Base-by-base conservation (phyloP, 192 early-diverging fungal species). In the Pilobolus umbonatus region DNA sequence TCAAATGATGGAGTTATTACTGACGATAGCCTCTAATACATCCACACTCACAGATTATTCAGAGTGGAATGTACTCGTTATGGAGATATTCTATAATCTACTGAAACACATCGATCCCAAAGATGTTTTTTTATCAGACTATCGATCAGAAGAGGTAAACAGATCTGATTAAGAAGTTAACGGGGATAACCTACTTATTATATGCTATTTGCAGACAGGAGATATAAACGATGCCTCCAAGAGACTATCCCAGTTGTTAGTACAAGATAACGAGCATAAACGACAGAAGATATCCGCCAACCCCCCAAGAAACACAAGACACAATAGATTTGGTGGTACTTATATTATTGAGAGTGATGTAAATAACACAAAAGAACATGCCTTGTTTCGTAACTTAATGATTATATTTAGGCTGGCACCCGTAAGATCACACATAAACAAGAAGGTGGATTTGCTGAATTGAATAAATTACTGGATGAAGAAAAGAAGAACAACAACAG, bases 281-380 rank as follows among this genome's bases (percentile, higher is more conserved):
- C 54, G 61, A 36, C 30, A 52, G 3, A 59, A 38, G 45, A 46
- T 56, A 14, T 42, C 48, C 4, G 28, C 11, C 15, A 71, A 57
- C 45, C 57, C 77, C 29, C 58, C 47, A 43, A 66, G 87, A 26
- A 85, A 89, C 44, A 61, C 47, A 43, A 66, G 87, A 26, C 87
- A 89, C 44, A 80, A 80, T 26, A 66, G 82, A 54, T 89, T 89
- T 69, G 84, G 87, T 29, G 81, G 85, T n/a, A 79, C 81, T 17
- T 85, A 80, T 46, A 75, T 78, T 3, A 69, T 85, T 1, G 69
- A 75, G 11, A 46, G 61, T 67, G 74, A 75, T 55, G 32, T 36
- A 34, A 1, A 29, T 49, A 5, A 14, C 19, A 24, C 8, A 30
- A 42, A 26, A 19, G 28, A 22, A 31, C 6, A 34, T 39, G 2